Conservation (phyloP, 345 rosid species). For the Clausena lansium region DNA sequence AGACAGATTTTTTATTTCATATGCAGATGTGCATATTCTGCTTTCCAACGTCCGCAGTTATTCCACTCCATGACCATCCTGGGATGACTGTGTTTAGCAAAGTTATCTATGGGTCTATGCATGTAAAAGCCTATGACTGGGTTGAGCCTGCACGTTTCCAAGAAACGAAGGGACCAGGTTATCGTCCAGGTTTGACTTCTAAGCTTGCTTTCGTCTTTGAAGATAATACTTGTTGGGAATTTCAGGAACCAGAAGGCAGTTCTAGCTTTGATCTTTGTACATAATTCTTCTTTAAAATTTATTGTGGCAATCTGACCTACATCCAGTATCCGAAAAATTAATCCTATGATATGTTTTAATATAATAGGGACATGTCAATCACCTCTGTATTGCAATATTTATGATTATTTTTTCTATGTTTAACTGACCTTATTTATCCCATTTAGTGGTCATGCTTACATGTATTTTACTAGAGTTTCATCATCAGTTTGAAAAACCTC, state of each 20-base stretch:
- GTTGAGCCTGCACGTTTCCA: slow-evolving; percentile 68
- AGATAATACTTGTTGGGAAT: background rate
- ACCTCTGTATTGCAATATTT: background rate
- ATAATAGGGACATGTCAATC: background rate
- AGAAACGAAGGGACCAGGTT: slow-evolving; percentile 46
- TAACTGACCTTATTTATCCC: background rate
- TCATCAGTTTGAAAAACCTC: background rate
- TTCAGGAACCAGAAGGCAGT: background rate
- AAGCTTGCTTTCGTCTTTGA: slow-evolving; percentile 7
- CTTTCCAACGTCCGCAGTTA: slow-evolving; percentile 91
- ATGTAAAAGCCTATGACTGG: slow-evolving; percentile 96
- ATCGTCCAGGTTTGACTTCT: slow-evolving; percentile 37
- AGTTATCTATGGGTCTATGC: slow-evolving; percentile 88
- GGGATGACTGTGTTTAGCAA: slow-evolving; percentile 94
- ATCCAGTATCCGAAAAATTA: background rate
- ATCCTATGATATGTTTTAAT: background rate
- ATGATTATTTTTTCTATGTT: background rate
- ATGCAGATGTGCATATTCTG: slow-evolving; percentile 93
- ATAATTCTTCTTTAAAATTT: background rate
- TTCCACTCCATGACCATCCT: slow-evolving; percentile 97
- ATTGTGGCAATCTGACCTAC: background rate
- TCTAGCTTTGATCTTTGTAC: background rate
- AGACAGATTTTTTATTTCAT: slow-evolving; percentile 10
- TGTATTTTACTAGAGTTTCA: background rate
- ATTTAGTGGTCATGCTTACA: background rate